Percentiles rank a stretch among this genome's conserved stretches.
Conservation (phyloP, 2,329 filamentous ascomycete species). For the Aschersonia sp. region DNA sequence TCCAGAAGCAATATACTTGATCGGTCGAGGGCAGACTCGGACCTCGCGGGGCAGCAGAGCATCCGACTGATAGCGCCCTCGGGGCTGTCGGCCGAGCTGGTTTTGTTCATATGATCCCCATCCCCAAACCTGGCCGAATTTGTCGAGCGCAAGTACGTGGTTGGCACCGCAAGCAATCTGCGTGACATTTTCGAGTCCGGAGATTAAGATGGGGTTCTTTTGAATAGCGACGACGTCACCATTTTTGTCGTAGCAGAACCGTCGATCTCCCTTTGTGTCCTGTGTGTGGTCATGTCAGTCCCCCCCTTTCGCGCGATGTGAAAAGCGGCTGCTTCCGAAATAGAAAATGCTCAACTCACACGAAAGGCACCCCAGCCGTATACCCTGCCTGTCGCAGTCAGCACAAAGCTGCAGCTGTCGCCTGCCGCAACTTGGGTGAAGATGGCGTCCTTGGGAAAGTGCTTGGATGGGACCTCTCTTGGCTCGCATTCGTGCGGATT, state of each 20-base stretch:
- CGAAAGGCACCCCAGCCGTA: constrained; percentile 80
- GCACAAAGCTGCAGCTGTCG: constrained; percentile 61
- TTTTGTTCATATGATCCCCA: constrained; percentile 33
- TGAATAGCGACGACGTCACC: constrained; percentile 28
- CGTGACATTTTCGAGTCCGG: constrained; percentile 41
- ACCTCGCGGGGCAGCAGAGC: constrained; percentile 32
- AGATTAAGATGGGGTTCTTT: constrained; percentile 28
- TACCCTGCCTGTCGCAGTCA: constrained; percentile 60
- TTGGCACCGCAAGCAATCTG: constrained; percentile 48
- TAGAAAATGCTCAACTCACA: constrained; percentile 44
- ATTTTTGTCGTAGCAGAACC: constrained; percentile 16
- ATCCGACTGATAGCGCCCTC: constrained; percentile 27
- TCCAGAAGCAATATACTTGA: constrained; percentile 49
- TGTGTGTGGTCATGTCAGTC: neutral
- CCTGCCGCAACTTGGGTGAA: constrained; percentile 53
- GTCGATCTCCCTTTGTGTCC: neutral
- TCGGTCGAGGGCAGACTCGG: constrained; percentile 39
- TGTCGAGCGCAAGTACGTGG: constrained; percentile 48
- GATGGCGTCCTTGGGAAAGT: constrained; percentile 45
- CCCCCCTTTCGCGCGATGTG: too few relatives aligned
- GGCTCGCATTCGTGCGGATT: constrained; percentile 63
- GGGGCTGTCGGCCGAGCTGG: constrained; percentile 32
- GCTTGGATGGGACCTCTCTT: constrained; percentile 38
- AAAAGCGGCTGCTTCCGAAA: too few relatives aligned
- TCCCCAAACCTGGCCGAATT: constrained; percentile 8